These are phyloP conservation scores for Chalaropsis thielavioides DNA, from an alignment of 2,329 filamentous ascomycete genomes.

Conservation along the genomic window DNA sequence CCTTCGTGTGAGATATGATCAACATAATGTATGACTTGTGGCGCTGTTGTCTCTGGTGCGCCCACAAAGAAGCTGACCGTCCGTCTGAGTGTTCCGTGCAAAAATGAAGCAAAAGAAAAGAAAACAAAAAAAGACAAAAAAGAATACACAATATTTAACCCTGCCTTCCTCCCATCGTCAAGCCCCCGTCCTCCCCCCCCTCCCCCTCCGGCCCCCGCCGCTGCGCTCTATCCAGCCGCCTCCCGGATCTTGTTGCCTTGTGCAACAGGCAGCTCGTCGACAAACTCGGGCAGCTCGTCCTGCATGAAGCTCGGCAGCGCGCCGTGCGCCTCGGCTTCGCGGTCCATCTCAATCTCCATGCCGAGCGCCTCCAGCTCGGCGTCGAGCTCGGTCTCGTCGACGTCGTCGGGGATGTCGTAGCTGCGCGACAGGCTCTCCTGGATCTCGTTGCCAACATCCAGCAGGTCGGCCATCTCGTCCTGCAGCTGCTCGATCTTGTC, in stretches of 20 bases:
- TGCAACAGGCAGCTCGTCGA: conserved; percentile 73
- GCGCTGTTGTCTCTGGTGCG: not conserved
- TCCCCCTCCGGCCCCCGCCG: not conserved
- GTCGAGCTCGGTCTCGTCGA: conserved; percentile 91
- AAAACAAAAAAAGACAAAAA: too few species aligned
- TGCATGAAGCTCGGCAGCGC: conserved; percentile 74
- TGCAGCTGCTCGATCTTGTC: conserved; percentile 96
- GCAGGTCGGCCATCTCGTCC: conserved; percentile 96
- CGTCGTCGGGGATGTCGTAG: conserved; percentile 92
- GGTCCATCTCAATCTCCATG: conserved; percentile 82
- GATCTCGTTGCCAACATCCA: conserved; percentile 97
- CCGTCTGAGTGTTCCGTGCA: too few species aligned
- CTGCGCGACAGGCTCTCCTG: conserved; percentile 82
- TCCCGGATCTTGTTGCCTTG: conserved; percentile 70
- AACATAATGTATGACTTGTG: not conserved
- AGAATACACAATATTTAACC: too few species aligned
- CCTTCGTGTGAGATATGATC: not conserved
- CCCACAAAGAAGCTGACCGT: not conserved
- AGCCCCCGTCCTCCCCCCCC: not conserved
- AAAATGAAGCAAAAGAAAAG: not conserved
- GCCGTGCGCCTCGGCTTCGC: conserved; percentile 39
- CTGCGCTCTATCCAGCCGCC: conserved; percentile 39
- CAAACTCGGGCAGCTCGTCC: conserved; percentile 78
- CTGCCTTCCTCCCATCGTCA: too few species aligned
- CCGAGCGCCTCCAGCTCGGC: conserved; percentile 90